A percentile compares a stretch with the other conserved stretches of the same genome.
These are phyloP conservation scores for Amylocarpus encephaloides DNA, from an alignment of 2,329 filamentous ascomycete species.

Conservation along the genomic window DNA sequence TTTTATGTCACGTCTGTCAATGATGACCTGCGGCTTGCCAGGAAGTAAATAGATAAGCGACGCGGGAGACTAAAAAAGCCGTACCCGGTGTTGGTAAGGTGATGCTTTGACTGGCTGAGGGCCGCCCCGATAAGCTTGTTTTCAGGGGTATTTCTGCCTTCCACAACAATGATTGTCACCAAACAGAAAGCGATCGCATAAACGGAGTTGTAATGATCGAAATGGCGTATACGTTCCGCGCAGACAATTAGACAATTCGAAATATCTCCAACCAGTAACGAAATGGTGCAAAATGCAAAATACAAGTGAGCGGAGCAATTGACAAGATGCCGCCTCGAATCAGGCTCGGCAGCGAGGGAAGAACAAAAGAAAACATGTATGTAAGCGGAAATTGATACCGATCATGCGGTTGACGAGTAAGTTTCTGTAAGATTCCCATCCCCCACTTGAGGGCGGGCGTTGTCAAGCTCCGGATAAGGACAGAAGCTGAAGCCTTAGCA, in stretches of 20 bases:
- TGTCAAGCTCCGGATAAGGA: too few species aligned
- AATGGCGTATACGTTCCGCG: not conserved
- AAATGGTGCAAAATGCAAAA: not conserved
- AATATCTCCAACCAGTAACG: not conserved
- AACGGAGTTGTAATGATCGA: not conserved
- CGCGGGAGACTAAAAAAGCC: not conserved
- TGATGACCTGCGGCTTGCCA: not conserved
- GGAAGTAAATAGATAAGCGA: constrained; percentile 2
- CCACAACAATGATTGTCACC: not conserved
- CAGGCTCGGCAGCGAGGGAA: not conserved
- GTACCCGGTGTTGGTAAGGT: not conserved
- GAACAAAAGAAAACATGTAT: not conserved
- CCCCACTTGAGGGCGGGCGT: too few species aligned
- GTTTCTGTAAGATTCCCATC: too few species aligned
- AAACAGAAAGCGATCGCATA: not conserved
- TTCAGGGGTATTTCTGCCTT: not conserved
- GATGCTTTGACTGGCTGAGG: not conserved
- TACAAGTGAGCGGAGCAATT: not conserved
- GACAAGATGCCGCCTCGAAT: not conserved
- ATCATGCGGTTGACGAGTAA: too few species aligned
- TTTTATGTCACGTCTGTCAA: constrained; percentile 4
- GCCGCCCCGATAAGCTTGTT: not conserved
- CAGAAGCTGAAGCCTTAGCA: too few species aligned
- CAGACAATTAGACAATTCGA: not conserved
- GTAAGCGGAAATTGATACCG: not conserved